Conservation (phyloP, 2,329 filamentous ascomycete species). For the Paramyrothecium roridum region DNA sequence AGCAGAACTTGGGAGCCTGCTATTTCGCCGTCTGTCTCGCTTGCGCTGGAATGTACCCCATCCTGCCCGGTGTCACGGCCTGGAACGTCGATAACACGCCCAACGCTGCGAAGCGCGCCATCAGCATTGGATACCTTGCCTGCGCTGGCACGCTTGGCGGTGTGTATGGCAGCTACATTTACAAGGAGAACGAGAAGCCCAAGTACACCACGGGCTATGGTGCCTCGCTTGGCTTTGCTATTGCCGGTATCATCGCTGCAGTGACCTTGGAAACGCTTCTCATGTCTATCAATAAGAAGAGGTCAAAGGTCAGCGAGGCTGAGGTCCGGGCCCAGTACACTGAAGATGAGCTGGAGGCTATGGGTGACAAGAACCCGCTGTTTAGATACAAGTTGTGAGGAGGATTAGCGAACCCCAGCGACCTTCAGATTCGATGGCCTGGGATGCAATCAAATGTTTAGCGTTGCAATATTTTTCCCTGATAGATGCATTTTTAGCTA, state of each 20-base stretch:
- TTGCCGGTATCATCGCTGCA: constrained; percentile 9
- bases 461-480: too few relatives aligned
- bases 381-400: constrained; percentile 15
- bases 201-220: constrained; percentile 21
- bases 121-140: constrained; percentile 31
- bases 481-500: too few relatives aligned
- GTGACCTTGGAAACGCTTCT: constrained; percentile 15
- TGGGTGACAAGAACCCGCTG: constrained; percentile 27
- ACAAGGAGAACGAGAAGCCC: constrained; percentile 15
- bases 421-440: too few relatives aligned
- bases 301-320: constrained; percentile 14
- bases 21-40: constrained; percentile 17
- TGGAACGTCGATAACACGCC: constrained; percentile 34
- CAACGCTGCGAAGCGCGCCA: constrained; percentile 26
- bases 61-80: constrained; percentile 26
- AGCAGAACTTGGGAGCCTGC: constrained; percentile 10
- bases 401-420: too few relatives aligned
- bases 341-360: constrained; percentile 22
- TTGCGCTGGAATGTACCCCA: constrained; percentile 31
- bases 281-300: constrained; percentile 18
- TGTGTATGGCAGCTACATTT: constrained; percentile 20
- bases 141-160: constrained; percentile 16
- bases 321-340: constrained; percentile 23
- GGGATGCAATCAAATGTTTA: too few relatives aligned
- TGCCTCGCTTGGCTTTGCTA: constrained; percentile 15